Conservation (phyloP, 2,329 filamentous ascomycete genomes). For the Penicillium sp. region DNA sequence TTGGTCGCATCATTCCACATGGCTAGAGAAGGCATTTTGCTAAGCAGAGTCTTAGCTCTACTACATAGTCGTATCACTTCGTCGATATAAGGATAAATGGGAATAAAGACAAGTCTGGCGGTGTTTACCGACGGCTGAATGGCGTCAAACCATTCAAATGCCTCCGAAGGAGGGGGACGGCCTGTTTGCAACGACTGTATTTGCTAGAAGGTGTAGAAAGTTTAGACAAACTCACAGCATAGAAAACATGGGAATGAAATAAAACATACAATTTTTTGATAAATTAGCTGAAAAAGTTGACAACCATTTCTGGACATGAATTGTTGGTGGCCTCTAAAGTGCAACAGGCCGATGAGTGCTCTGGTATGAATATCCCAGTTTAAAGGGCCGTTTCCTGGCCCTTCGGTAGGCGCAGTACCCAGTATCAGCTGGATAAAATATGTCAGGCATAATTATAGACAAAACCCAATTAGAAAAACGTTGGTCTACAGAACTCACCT, state of each 20-base stretch:
- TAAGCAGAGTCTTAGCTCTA: not conserved
- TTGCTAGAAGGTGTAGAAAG: no score
- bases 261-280: not conserved
- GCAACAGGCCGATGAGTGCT: not conserved
- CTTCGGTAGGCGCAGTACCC: not conserved
- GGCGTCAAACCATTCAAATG: not conserved
- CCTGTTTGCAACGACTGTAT: not conserved
- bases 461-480: no score
- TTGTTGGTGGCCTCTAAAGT: not conserved
- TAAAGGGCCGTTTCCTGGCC: no score
- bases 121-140: not conserved
- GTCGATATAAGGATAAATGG: not conserved
- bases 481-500: not conserved
- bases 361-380: constrained; percentile 1
- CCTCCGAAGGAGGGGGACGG: not conserved
- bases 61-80: not conserved
- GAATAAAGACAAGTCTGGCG: not conserved
- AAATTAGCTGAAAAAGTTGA: constrained; percentile 1
- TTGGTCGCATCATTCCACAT: not conserved
- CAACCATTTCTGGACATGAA: not conserved
- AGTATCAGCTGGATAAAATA: not conserved
- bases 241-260: no score
- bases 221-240: no score
- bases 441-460: no score
- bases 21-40: not conserved